phyloP scores from a whole-genome alignment of 1,284 basidiomycete species.

The Cystobasidiaceae sp. region DNA sequence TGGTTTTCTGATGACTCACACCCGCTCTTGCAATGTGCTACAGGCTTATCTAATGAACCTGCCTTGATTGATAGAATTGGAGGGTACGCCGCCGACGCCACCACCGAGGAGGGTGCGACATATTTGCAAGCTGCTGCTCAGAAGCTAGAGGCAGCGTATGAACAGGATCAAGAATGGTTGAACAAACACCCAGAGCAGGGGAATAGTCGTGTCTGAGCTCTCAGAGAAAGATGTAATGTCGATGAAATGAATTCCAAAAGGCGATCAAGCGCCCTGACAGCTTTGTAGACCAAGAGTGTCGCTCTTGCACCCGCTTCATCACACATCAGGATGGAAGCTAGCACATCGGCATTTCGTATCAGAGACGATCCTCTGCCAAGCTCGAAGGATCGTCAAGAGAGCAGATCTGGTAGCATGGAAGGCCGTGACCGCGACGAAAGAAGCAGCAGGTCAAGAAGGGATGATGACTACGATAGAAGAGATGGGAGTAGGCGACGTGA shows the following conservation, averaged over 20 bases:
- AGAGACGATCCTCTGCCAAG: too few species aligned
- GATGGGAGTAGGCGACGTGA: too few species aligned
- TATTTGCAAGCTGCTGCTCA: conserved; percentile 10
- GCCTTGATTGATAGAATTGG: conserved; percentile 23
- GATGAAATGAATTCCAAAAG: too few species aligned
- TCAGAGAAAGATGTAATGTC: too few species aligned
- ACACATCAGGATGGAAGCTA: background rate
- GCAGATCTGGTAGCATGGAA: background rate
- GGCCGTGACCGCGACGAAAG: background rate
- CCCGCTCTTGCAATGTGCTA: background rate
- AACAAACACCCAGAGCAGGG: conserved; percentile 11
- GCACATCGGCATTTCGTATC: too few species aligned
- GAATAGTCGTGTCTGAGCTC: conserved; percentile 1
- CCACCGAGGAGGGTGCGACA: conserved; percentile 11
- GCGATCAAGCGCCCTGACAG: too few species aligned
- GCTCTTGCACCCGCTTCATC: background rate
- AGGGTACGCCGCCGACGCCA: conserved; percentile 23
- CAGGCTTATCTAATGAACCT: conserved; percentile 13
- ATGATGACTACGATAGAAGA: too few species aligned
- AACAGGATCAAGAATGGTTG: conserved; percentile 22
- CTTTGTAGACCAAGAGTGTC: too few species aligned
- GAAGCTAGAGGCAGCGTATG: conserved; percentile 21
- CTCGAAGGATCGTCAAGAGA: too few species aligned
- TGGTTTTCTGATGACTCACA: background rate
- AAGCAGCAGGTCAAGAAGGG: too few species aligned